A percentile compares a stretch with the other conserved stretches of the same genome.
Conservation (phyloP, 1,284 basidiomycete genomes). For the Phylloporus sp. region DNA sequence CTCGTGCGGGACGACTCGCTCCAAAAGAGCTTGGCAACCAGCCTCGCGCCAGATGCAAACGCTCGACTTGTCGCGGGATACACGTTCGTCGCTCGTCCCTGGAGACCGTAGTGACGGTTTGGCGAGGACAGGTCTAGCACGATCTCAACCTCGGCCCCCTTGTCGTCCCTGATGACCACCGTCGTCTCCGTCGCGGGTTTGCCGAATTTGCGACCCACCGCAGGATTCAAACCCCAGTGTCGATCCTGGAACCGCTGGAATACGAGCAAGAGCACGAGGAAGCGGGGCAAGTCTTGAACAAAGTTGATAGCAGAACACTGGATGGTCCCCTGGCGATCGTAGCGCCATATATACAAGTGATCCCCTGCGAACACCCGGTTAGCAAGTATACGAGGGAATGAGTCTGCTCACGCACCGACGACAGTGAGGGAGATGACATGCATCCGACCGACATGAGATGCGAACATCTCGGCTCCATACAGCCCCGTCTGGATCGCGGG, state of each 20-base stretch:
- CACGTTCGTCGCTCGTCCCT: slow-evolving; percentile 26
- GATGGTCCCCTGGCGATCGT: slow-evolving; percentile 10
- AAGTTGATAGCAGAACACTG: slow-evolving; percentile 13
- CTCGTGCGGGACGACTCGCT: slow-evolving; percentile 18
- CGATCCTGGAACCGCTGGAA: slow-evolving; percentile 39
- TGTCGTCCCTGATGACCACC: not conserved
- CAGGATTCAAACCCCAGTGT: slow-evolving; percentile 38
- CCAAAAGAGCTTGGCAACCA: slow-evolving; percentile 33
- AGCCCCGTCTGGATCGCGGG: not conserved
- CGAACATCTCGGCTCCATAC: not conserved
- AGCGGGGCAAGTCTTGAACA: slow-evolving; percentile 17
- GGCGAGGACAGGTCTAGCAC: not conserved
- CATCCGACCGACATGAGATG: too few relatives aligned
- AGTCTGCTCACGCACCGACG: not conserved
- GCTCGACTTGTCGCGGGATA: slow-evolving; percentile 1
- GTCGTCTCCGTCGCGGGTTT: not conserved
- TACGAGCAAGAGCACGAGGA: slow-evolving; percentile 41
- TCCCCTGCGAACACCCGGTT: not conserved
- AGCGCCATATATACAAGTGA: slow-evolving; percentile 10
- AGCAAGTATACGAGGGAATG: not conserved
- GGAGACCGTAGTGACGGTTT: slow-evolving; percentile 12
- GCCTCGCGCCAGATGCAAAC: not conserved
- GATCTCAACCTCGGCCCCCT: slow-evolving; percentile 2
- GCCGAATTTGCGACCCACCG: slow-evolving; percentile 9
- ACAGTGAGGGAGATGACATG: not conserved